Evolutionary conservation across 257 asterid genomes (phyloP).

Genomic region (Linderniella brevidens): DNA sequence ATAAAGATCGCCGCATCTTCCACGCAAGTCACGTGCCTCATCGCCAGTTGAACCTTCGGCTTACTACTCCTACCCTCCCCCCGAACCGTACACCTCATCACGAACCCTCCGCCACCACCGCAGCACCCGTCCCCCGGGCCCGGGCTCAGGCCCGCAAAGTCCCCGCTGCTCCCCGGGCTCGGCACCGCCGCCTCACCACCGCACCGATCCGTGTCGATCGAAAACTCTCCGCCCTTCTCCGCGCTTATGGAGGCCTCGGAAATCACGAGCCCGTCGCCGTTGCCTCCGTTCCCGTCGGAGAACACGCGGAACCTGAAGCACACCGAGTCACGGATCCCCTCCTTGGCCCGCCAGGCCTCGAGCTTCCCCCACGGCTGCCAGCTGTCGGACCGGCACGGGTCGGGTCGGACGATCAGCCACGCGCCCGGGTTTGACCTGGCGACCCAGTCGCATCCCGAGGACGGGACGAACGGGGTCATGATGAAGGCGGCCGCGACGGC

Average conservation of each 20-base stretch:
- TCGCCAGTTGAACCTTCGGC: slow-evolving; percentile 76
- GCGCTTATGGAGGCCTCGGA: slow-evolving; percentile 57
- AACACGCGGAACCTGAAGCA: slow-evolving; percentile 79
- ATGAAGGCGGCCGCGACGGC: slow-evolving; percentile 96
- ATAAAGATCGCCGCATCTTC: slow-evolving; percentile 95
- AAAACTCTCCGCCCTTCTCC: slow-evolving; percentile 85
- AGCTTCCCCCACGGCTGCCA: slow-evolving; percentile 99
- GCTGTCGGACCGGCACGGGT: slow-evolving; percentile 54
- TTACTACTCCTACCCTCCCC: slow-evolving; percentile 80
- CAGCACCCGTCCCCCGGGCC: too few species aligned
- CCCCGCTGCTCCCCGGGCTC: slow-evolving; percentile 84
- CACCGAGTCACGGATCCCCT: slow-evolving; percentile 52
- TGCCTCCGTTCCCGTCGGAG: slow-evolving; percentile 58
- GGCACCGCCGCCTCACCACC: slow-evolving; percentile 32
- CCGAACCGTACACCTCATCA: slow-evolving; percentile 78
- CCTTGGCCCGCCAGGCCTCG: slow-evolving; percentile 85
- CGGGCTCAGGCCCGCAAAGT: slow-evolving; percentile 49
- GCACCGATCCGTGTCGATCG: slow-evolving; percentile 70
- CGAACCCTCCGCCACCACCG: slow-evolving; percentile 71
- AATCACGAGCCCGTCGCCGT: slow-evolving; percentile 58
- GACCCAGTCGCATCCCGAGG: slow-evolving; percentile 93
- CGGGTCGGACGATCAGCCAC: slow-evolving; percentile 84
- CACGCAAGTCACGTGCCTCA: slow-evolving; percentile 77
- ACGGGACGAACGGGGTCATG: slow-evolving; percentile 88
- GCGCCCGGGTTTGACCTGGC: slow-evolving; percentile 97